A percentile compares a stretch with the other conserved stretches of the same genome.
Conservation (phyloP, 257 asterid species). For the Thymus quinquecostatus region DNA sequence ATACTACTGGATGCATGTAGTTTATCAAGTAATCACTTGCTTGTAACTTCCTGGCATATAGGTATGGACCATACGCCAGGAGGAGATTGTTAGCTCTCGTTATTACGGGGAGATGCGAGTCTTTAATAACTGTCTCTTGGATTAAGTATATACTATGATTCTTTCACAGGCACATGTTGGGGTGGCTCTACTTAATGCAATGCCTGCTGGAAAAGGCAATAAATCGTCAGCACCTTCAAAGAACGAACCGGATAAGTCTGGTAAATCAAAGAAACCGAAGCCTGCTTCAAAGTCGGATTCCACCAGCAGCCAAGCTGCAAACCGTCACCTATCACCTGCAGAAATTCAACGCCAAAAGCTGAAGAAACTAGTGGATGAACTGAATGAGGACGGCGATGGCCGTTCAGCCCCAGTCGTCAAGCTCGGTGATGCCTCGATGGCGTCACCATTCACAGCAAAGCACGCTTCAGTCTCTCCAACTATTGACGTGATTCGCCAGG, state of each 20-base stretch:
- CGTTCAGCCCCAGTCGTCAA: conserved; percentile 90
- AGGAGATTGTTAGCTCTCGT: not conserved
- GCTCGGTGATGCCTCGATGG: conserved; percentile 99
- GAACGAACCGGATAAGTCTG: conserved; percentile 58
- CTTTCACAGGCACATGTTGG: conserved; percentile 85
- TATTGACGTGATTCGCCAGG: conserved; percentile 91
- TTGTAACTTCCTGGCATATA: not conserved
- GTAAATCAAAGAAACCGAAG: conserved; percentile 63
- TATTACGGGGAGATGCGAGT: not conserved
- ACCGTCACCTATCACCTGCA: conserved; percentile 79
- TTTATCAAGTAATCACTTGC: not conserved
- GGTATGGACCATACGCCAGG: conserved; percentile 3
- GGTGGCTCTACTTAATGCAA: conserved; percentile 90
- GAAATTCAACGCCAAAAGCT: conserved; percentile 86
- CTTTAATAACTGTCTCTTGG: not conserved
- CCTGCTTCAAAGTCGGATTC: conserved; percentile 52
- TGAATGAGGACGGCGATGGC: conserved; percentile 89
- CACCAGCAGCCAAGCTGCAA: conserved; percentile 57
- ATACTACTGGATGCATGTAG: not conserved
- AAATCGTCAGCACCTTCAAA: conserved; percentile 68
- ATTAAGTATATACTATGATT: conserved; percentile 28
- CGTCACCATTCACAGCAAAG: conserved; percentile 95
- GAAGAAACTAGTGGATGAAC: conserved; percentile 89
- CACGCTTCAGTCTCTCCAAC: conserved; percentile 97
- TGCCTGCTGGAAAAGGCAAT: conserved; percentile 58